Evolutionary conservation across 1,139 yeast genomes (phyloP), one percentile per base, ranked within the genome.

Genomic region (Candida gigantensis): DNA sequence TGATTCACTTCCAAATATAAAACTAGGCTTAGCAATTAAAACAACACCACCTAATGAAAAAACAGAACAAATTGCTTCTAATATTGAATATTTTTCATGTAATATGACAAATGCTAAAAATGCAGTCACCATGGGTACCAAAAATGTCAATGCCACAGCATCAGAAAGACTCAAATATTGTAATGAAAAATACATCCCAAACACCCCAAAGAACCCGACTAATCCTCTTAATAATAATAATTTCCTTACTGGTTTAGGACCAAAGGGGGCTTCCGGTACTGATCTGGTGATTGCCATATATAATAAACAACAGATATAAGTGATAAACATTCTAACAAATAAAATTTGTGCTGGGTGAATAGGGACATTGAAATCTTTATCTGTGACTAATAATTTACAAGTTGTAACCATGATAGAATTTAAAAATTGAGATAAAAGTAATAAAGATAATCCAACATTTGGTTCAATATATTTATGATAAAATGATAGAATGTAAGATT

Each of bases 1-100:
- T 8, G 64, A 57, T 23, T 47, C 55, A n/a, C 46, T 37, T 1
- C 86, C 85, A 52, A 85, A 79, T 23, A 87, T 48, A 46, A 84
- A 84, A n/a, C 76, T 62, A 0, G 97, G 97, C 52, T 88, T 78
- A 1, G 96, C 92, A 47, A 89, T 85, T 17, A 88, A 60, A 1
- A 88, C 47, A 2, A 89, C 96, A 1, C 97, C 97, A 2, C 68
- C 53, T 15, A 89, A 66, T 0, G 96, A 85, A 3, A 81, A 58
- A 0, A 81, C 11, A 1, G 90, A 84, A 26, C 95, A 89, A 1
- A 71, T 51, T 0, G 80, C 85, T 58, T 89, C 96, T 10, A 80
- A 52, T 16, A 71, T 47, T 4, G 85, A 77, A 58, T 85, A 84
- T n/a, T 72, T 61, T 53, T 89, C 96, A 25, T 76, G 72, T 24